These are phyloP conservation scores for Lactifluus subvellereus DNA, from an alignment of 768 basidiomycete species.

Conservation along the genomic window DNA sequence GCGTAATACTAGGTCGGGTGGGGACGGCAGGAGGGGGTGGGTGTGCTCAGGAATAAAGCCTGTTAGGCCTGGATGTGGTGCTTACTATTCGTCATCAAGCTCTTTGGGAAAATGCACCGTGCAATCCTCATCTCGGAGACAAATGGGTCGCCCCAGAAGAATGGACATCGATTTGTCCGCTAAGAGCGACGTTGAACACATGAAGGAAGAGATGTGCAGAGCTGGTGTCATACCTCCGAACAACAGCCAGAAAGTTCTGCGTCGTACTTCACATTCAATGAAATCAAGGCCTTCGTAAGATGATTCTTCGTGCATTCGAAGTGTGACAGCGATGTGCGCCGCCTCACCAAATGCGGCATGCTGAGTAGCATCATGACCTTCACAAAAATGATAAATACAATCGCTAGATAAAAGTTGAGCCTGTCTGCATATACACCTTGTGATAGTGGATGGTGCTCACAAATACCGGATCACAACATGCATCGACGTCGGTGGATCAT, in stretches of 20 bases:
- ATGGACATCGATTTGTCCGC: constrained; percentile 91
- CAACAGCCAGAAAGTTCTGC: constrained; percentile 83
- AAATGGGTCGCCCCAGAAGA: constrained; percentile 77
- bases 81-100: constrained; percentile 85
- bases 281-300: constrained; percentile 80
- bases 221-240: constrained; percentile 61
- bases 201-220: constrained; percentile 4
- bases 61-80: constrained; percentile 28
- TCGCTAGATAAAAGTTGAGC: constrained; percentile 42
- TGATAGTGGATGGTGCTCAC: constrained; percentile 41
- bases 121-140: constrained; percentile 85
- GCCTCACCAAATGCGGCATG: constrained; percentile 87
- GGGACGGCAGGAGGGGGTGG: constrained; percentile 2
- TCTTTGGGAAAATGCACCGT: constrained; percentile 85
- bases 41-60: constrained; percentile 15
- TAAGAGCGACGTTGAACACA: constrained; percentile 29
- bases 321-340: constrained; percentile 72
- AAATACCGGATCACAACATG: constrained; percentile 87
- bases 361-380: constrained; percentile 81
- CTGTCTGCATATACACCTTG: constrained; percentile 3
- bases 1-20: constrained; percentile 58
- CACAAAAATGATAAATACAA: constrained; percentile 83
- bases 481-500: constrained; percentile 79
- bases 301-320: constrained; percentile 82
- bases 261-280: constrained; percentile 82